These are phyloP conservation scores for Epithemia pelagica DNA, from an alignment of 108 stramenopile genomes.

Conservation along the genomic window DNA sequence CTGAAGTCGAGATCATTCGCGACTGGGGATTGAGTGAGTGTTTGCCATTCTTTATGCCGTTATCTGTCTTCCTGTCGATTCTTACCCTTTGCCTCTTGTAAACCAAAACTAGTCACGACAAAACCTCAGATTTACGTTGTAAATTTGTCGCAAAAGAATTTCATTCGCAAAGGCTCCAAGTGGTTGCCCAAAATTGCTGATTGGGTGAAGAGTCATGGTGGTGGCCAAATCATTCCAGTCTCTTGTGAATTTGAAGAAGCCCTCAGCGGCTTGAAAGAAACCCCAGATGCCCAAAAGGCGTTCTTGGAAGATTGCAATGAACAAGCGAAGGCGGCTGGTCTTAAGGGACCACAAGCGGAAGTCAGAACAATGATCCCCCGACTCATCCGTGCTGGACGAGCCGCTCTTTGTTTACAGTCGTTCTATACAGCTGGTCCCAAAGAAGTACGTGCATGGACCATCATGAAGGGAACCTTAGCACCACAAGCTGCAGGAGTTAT, in stretches of 20 bases:
- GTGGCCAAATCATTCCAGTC: constrained; percentile 97
- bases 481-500: constrained; percentile 98
- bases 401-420: constrained; percentile 92
- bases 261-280: constrained; percentile 66
- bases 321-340: constrained; percentile 72
- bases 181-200: constrained; percentile 93
- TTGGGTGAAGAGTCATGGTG: constrained; percentile 94
- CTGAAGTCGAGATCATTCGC: constrained; percentile 79
- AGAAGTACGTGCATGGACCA: constrained; percentile 99
- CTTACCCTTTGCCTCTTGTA: neutral
- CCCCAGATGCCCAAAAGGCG: constrained; percentile 61
- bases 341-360: constrained; percentile 81
- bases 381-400: constrained; percentile 93
- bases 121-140: constrained; percentile 98
- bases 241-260: constrained; percentile 97
- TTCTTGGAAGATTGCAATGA: constrained; percentile 76
- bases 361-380: constrained; percentile 89
- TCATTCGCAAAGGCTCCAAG: constrained; percentile 91
- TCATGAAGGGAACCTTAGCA: constrained; percentile 87
- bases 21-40: constrained; percentile 69
- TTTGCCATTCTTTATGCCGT: neutral
- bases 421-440: constrained; percentile 99
- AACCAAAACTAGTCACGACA: constrained; percentile 60
- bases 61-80: neutral
- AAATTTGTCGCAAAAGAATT: constrained; percentile 93